phyloP scores from a whole-genome alignment of 2,329 filamentous ascomycete genomes.

The Leptographium radiaticola region DNA sequence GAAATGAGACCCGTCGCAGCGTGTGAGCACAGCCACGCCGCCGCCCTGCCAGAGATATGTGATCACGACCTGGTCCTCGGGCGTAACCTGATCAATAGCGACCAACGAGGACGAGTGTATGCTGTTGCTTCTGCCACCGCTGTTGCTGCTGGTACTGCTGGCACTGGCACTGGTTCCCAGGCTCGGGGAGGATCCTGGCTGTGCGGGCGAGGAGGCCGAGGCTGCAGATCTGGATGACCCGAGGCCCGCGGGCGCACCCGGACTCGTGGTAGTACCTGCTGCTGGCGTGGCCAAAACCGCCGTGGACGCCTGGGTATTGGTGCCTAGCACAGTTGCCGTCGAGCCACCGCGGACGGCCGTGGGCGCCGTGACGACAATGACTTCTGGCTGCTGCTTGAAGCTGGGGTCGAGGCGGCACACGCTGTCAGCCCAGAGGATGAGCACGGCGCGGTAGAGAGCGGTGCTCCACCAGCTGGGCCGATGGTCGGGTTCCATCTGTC shows the following conservation, averaged over 20 bases:
- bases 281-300: too few species aligned
- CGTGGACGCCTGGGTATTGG: too few species aligned
- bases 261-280: background rate
- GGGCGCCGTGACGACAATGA: background rate
- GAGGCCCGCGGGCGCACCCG: background rate
- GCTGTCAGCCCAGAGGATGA: conserved; percentile 51
- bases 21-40: conserved; percentile 23
- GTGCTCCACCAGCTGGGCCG: conserved; percentile 60
- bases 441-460: conserved; percentile 52
- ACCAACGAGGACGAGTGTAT: conserved; percentile 7
- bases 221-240: background rate
- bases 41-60: conserved; percentile 25
- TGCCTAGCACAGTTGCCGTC: background rate
- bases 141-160: background rate
- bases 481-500: conserved; percentile 43
- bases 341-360: background rate
- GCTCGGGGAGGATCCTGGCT: background rate
- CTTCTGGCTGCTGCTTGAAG: conserved; percentile 17
- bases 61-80: conserved; percentile 24
- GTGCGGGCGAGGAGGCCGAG: background rate
- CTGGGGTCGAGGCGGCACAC: conserved; percentile 32
- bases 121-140: background rate
- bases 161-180: background rate
- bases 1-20: conserved; percentile 19
- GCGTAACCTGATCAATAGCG: conserved; percentile 27